Evolutionary conservation across 208 protist species (phyloP), one percentile per base, ranked within the genome.

Genomic region (Leptomonas pyrrhocoris): DNA sequence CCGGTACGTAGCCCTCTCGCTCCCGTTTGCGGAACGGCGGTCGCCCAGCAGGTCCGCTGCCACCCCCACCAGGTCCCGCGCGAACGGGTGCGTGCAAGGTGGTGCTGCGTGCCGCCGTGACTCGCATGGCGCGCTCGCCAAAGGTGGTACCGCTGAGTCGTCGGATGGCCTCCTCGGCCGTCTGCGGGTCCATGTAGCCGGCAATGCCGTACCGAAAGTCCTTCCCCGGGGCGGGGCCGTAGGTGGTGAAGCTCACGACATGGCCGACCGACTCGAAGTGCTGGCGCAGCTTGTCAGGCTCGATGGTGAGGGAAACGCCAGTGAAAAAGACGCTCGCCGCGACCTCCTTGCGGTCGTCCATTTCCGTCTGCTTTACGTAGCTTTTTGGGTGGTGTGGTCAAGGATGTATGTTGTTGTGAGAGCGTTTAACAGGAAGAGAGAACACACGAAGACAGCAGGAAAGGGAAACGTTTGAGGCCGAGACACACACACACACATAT

Each of bases 191-290:
- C 70, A 88, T 84, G 81, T 94, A 96, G 49, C 91, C 88, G 19
- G 83, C 89, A 34, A 94, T 77, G 45, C 92, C 89, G 68, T 86
- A 85, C 38, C 86, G 83, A 34, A 89, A 92, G 57, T 94, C 87
- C 61, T 85, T 87, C 38, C 89, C 92, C 13, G 80, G 80, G 6
- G 72, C 60, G 3, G 86, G 86, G 30, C 77, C 80, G 49, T 87
- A 75, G 45, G 93, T 72, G 57, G 70, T 81, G 55, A 94, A 93
- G 69, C 84, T 81, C 2, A 92, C 79, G 23, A 91, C 74, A 79
- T 92, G 89, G 46, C 92, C 92, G n/a, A 94, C 81, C 45, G 83
- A 85, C 64, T 92, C 86, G 74, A 96, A 96, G 62, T 90, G 88
- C 38, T 88, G 83, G n/a, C 88, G 86, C n/a, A 96, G 68, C 21